A percentile compares a stretch with the other conserved stretches of the same genome.
These are phyloP conservation scores for Artemisia annua DNA, from an alignment of 129 eudicot species.

Conservation along the genomic window DNA sequence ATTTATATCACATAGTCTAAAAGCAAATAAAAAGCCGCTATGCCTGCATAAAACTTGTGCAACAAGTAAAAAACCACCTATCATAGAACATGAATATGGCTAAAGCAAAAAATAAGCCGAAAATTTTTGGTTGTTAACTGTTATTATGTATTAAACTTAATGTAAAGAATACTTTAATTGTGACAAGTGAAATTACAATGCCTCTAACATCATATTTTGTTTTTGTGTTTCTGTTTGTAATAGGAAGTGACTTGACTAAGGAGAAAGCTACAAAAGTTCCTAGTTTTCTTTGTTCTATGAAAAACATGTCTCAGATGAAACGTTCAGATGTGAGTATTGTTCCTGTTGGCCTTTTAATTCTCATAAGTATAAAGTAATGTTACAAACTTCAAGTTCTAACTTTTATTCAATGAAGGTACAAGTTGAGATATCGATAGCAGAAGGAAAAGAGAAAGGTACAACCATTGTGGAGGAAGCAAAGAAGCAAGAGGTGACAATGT, in stretches of 20 bases:
- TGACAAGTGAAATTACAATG: not conserved
- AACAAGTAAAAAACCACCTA: too few species aligned
- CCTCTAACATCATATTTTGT: not conserved
- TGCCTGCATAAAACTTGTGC: too few species aligned
- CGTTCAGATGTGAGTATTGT: slow-evolving; percentile 58
- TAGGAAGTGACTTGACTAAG: slow-evolving; percentile 49
- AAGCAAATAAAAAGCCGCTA: too few species aligned
- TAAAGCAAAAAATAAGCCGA: not conserved
- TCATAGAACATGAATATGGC: too few species aligned
- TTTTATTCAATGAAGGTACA: slow-evolving; percentile 40
- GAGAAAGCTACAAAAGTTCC: slow-evolving; percentile 48
- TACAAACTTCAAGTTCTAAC: not conserved
- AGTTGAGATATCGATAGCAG: slow-evolving; percentile 50
- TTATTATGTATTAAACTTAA: not conserved
- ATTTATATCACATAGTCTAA: too few species aligned
- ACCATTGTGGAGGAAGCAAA: slow-evolving; percentile 69
- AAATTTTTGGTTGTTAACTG: not conserved
- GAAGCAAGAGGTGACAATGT: slow-evolving; percentile 59
- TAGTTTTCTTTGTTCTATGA: slow-evolving; percentile 56
- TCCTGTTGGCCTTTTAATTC: not conserved
- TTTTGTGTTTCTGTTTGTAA: not conserved
- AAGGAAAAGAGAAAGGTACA: slow-evolving; percentile 85
- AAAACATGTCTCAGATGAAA: slow-evolving; percentile 53
- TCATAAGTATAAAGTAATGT: not conserved
- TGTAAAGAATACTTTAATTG: not conserved